Percentiles rank a stretch among this genome's conserved stretches.
These are phyloP conservation scores for Nigrospora sphaerica DNA, from an alignment of 2,329 filamentous ascomycete genomes.

Conservation along the genomic window DNA sequence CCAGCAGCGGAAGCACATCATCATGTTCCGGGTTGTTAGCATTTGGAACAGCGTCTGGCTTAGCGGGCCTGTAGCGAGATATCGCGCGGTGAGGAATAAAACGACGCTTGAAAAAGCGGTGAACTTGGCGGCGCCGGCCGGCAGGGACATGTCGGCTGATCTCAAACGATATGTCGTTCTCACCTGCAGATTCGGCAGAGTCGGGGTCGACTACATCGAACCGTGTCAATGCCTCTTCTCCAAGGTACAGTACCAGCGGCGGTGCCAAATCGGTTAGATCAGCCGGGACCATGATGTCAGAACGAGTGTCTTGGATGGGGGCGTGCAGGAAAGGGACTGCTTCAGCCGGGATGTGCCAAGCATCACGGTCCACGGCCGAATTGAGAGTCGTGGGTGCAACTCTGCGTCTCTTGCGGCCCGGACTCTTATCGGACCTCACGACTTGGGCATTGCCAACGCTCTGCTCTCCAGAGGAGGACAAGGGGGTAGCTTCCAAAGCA, in stretches of 20 bases:
- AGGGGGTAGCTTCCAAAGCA: too few relatives aligned
- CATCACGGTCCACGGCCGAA: conserved; percentile 8
- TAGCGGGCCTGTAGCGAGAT: conserved; percentile 5
- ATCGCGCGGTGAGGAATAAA: conserved; percentile 6
- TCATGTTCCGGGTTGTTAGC: conserved; percentile 24
- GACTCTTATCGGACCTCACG: too few relatives aligned
- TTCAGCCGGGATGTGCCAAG: conserved; percentile 15
- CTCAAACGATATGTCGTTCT: background rate
- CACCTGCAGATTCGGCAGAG: background rate
- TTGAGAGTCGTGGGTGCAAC: conserved; percentile 14
- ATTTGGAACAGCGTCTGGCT: conserved; percentile 17
- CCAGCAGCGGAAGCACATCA: conserved; percentile 40
- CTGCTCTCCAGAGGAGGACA: too few relatives aligned
- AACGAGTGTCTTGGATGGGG: background rate
- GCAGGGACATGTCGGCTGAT: background rate
- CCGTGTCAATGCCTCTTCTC: conserved; percentile 13
- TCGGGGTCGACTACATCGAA: conserved; percentile 14
- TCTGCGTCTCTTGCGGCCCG: conserved; percentile 15
- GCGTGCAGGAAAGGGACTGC: conserved; percentile 10
- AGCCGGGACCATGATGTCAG: too few relatives aligned
- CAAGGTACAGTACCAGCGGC: conserved; percentile 13
- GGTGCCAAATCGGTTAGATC: background rate
- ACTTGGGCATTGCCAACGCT: too few relatives aligned
- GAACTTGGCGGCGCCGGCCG: conserved; percentile 15
- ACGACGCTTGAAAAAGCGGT: conserved; percentile 14